A percentile compares a stretch with the other conserved stretches of the same genome.
phyloP scores from a whole-genome alignment of 192 early-diverging fungal genomes.

The Phlyctochytrium arcticum region DNA sequence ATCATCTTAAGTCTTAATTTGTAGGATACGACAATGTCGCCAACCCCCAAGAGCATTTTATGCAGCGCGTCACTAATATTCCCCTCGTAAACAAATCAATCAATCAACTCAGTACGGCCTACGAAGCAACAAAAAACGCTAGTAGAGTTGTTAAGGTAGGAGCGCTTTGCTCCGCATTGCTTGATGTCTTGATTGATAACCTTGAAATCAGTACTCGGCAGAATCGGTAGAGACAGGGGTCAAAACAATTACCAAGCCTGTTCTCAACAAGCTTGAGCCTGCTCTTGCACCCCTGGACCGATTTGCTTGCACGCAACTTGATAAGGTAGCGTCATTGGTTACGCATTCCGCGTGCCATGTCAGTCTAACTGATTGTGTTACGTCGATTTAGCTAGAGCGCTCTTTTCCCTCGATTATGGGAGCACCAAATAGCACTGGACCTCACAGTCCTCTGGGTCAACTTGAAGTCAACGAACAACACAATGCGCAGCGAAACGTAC shows the following conservation, averaged over 20 bases:
- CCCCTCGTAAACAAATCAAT: constrained; percentile 77
- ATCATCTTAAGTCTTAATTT: background rate
- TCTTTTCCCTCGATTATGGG: constrained; percentile 29
- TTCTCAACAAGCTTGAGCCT: constrained; percentile 70
- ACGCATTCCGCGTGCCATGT: background rate
- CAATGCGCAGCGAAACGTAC: no score
- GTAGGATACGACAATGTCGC: background rate
- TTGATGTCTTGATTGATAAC: background rate
- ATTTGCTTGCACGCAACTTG: constrained; percentile 73
- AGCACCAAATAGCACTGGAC: no score
- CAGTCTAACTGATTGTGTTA: background rate
- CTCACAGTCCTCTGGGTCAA: no score
- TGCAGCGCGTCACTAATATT: constrained; percentile 72
- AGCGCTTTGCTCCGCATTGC: no score
- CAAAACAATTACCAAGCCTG: constrained; percentile 64
- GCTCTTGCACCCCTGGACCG: constrained; percentile 62
- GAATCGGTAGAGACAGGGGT: constrained; percentile 75
- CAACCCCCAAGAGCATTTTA: constrained; percentile 48
- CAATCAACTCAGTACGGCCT: constrained; percentile 47
- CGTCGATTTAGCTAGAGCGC: constrained; percentile 27
- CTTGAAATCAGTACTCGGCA: constrained; percentile 51
- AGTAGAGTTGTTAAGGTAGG: constrained; percentile 49
- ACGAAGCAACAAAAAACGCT: constrained; percentile 67
- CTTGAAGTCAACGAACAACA: no score
- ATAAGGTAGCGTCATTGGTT: constrained; percentile 45